These are phyloP conservation scores for Cryphonectria nitschkei DNA, from an alignment of 2,329 filamentous ascomycete genomes.

Conservation along the genomic window DNA sequence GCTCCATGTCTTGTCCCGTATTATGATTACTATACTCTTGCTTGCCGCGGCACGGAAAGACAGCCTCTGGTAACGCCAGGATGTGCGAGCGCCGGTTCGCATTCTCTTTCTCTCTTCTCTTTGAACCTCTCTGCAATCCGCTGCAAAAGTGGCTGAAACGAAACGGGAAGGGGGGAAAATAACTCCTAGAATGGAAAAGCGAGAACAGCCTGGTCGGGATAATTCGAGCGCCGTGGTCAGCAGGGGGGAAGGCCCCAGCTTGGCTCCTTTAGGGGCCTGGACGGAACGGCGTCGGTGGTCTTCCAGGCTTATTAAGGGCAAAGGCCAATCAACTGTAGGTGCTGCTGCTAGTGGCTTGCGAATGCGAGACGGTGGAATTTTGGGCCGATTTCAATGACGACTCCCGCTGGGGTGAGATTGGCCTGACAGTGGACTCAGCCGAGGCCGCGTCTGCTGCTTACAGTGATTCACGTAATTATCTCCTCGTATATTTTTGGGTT, in stretches of 20 bases:
- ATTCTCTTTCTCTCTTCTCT: neutral
- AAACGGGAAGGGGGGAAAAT: neutral
- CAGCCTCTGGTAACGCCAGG: neutral
- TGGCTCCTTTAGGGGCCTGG: neutral
- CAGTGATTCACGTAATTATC: no score
- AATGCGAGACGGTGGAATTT: slow-evolving; percentile 10
- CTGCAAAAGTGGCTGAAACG: neutral
- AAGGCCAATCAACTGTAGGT: no score
- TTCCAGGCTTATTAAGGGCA: no score
- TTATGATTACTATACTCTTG: neutral
- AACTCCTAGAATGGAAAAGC: no score
- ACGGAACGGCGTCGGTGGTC: neutral
- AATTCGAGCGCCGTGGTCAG: neutral
- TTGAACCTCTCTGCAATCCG: neutral
- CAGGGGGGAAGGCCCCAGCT: neutral
- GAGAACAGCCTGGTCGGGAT: neutral
- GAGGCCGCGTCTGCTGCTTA: no score
- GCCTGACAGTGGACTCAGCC: no score
- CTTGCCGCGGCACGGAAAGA: neutral
- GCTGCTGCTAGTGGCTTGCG: neutral
- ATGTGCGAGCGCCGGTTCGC: neutral
- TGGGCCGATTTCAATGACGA: neutral
- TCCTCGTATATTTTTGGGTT: no score
- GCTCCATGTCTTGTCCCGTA: neutral
- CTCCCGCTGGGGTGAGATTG: no score